phyloP scores from a whole-genome alignment of 225 moss, liverwort and hornwort species.

The Neckera pumila region DNA sequence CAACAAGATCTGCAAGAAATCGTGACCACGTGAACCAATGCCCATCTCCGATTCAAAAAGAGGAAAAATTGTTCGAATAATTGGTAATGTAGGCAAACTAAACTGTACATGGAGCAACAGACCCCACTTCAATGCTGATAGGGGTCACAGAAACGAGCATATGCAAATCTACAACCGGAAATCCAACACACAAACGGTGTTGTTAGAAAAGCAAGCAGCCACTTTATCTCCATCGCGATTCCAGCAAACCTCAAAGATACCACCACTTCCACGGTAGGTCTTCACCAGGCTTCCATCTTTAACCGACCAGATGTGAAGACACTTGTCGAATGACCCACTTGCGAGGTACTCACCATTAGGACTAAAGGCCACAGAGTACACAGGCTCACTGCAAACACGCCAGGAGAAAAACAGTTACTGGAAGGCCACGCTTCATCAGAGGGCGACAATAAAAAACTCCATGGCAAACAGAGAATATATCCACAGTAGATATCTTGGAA shows the following conservation, averaged over 20 bases:
- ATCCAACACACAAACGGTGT: constrained; percentile 95
- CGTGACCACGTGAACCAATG: background rate
- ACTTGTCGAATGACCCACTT: constrained; percentile 98
- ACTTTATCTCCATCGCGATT: constrained; percentile 99
- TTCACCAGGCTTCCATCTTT: constrained; percentile 94
- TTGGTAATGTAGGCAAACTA: background rate
- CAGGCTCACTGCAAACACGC: constrained; percentile 68
- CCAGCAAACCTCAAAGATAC: constrained; percentile 99
- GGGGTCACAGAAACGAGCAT: background rate
- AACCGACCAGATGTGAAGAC: constrained; percentile 96
- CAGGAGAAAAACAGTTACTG: constrained; percentile 2
- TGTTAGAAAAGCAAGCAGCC: constrained; percentile 97
- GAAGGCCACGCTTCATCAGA: background rate
- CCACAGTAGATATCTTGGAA: background rate
- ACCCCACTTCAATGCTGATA: background rate
- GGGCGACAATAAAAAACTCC: background rate
- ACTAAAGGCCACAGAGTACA: constrained; percentile 98
- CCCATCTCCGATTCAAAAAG: background rate
- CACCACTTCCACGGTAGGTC: constrained; percentile 92
- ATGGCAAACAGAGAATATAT: background rate
- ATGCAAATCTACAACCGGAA: constrained; percentile 50
- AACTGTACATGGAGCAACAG: constrained; percentile 19
- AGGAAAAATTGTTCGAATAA: background rate
- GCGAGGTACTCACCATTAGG: constrained; percentile 94
- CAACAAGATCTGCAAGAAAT: background rate